These are phyloP conservation scores for Wickerhamiella bombiphila DNA, from an alignment of 805 yeast genomes.

Conservation along the genomic window DNA sequence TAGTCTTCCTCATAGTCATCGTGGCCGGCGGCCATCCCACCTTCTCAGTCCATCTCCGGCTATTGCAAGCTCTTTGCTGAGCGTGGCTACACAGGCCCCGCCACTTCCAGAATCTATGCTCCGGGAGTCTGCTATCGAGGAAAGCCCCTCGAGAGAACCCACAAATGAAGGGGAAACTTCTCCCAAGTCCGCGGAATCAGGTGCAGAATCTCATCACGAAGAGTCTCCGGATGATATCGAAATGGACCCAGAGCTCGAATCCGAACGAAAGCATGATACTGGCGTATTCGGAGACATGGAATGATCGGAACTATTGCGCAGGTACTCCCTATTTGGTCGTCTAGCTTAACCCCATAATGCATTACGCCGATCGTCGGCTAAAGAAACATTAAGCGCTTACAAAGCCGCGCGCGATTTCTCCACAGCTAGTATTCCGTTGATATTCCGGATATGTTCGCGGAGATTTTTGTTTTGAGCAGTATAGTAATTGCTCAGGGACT, in stretches of 20 bases:
- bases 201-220: too few species aligned
- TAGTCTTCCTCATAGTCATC: not conserved
- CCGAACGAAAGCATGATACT: slow-evolving; percentile 13
- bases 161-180: not conserved
- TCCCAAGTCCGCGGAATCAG: not conserved
- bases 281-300: slow-evolving; percentile 29
- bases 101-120: slow-evolving; percentile 14
- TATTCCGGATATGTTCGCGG: not conserved
- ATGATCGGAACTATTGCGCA: slow-evolving; percentile 9
- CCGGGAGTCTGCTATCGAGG: not conserved
- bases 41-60: slow-evolving; percentile 5
- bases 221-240: too few species aligned
- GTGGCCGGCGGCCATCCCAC: slow-evolving; percentile 3
- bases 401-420: not conserved
- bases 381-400: not conserved
- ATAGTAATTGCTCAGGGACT: not conserved
- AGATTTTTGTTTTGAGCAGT: not conserved
- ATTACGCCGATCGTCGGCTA: not conserved
- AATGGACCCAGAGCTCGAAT: too few species aligned
- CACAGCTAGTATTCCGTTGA: not conserved
- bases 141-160: not conserved
- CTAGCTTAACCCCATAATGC: not conserved
- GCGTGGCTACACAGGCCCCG: slow-evolving; percentile 15
- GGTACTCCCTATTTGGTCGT: not conserved
- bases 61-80: slow-evolving; percentile 6